phyloP scores from a whole-genome alignment of 345 rosid genomes.

The Syzygium oleosum region DNA sequence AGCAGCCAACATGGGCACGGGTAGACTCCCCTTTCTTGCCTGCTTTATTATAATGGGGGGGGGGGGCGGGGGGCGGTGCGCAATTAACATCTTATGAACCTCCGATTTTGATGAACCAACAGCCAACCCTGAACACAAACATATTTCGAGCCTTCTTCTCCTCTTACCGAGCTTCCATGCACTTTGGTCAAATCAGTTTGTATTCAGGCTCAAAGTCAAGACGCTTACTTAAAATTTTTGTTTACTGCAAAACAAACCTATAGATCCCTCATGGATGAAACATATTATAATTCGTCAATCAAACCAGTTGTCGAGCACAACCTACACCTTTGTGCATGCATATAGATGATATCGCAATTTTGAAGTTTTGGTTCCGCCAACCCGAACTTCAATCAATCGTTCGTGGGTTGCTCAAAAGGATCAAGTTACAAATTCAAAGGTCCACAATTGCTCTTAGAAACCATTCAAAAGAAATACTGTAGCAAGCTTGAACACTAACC shows the following conservation, averaged over 20 bases:
- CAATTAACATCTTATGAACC: background rate
- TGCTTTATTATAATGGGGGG: background rate
- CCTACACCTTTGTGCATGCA: background rate
- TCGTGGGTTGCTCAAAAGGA: background rate
- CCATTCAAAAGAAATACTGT: background rate
- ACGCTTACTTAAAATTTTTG: background rate
- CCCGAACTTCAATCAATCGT: background rate
- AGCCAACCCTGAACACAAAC: background rate
- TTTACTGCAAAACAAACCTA: background rate
- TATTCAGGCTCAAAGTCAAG: background rate
- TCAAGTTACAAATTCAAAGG: background rate
- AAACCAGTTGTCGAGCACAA: background rate
- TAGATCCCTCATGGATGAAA: background rate
- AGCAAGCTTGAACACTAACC: constrained; percentile 31
- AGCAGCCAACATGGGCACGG: background rate
- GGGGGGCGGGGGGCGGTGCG: background rate
- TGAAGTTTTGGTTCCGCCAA: background rate
- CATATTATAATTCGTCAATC: background rate
- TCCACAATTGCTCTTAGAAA: background rate
- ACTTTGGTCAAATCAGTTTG: background rate
- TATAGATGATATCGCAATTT: background rate
- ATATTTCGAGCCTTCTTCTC: background rate
- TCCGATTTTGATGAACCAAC: background rate
- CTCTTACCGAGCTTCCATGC: background rate
- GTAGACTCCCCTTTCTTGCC: background rate